Evolutionary conservation across 2,329 filamentous ascomycete genomes (phyloP), one percentile per base, ranked within the genome.

Genomic region (Fusarium pseudograminearum): DNA sequence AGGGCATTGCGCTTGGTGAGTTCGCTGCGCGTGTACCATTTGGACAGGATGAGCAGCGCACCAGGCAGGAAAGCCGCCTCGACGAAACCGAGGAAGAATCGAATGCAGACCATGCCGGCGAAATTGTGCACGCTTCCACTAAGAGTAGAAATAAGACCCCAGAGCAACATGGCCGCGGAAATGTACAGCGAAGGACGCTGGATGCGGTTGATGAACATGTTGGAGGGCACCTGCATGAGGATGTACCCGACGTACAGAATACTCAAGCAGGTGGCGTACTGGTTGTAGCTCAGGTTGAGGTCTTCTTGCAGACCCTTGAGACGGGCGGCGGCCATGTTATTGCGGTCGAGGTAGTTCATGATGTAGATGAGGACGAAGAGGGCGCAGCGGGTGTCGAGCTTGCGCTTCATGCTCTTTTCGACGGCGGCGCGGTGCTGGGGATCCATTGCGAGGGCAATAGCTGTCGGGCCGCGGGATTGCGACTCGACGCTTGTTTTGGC

Each of bases 311-410:
- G 80, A 8, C 90, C 89, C 74, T 88, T 87, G 54, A 92, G 82
- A 24, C 87, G 84, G 2, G 90, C 90, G 2, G 89, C 85, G 4
- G 89, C 89, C 67, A 92, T 91, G 77, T 91, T 90, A 76, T 90
- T 90, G 36, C 89, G 82, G 73, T 91, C 89, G 31, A 89, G 82
- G 77, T 92, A 93, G 79, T 93, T 93, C 78, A 82, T 84, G 76
- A 93, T 92, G 74, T 93, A 93, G 81, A 93, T 91, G 69, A 93
- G 77, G 48, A 93, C 87, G 60, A 93, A 86, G 71, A 91, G 86
- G 82, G 77, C 90, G 81, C 77, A 93, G 63, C 91, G 85, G 22
- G 85, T 72, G 75, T 94, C 92, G 57, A 94, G 89, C 80, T 93
- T 94, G 71, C 89, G 86, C 77, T 89, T 85, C 72, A 94, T 80